A percentile compares a stretch with the other conserved stretches of the same genome.
These are phyloP conservation scores for Aspergillus eucalypticola DNA, from an alignment of 2,329 filamentous ascomycete species.

Conservation along the genomic window DNA sequence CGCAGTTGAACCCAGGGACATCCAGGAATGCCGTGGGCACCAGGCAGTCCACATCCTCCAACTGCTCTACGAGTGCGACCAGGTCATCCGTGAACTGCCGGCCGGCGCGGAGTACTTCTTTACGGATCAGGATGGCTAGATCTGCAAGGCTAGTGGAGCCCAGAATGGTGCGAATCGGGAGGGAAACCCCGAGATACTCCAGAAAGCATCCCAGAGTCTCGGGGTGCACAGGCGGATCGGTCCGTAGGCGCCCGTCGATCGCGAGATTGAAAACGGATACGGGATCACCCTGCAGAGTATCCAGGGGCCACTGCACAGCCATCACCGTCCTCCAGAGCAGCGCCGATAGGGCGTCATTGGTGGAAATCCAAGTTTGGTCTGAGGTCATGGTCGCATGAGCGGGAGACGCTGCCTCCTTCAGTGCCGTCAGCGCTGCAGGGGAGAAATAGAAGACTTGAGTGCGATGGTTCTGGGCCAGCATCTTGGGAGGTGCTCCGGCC, in stretches of 20 bases:
- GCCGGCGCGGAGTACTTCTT: constrained; percentile 32
- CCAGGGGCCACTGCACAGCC: constrained; percentile 31
- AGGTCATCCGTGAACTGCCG: constrained; percentile 34
- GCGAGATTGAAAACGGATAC: constrained; percentile 42
- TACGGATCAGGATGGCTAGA: constrained; percentile 38
- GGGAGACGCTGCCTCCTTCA: constrained; percentile 37
- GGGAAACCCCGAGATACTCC: constrained; percentile 35
- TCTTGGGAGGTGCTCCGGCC: constrained; percentile 33
- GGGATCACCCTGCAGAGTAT: constrained; percentile 33
- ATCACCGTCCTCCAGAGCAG: constrained; percentile 39
- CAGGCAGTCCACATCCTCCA: constrained; percentile 35
- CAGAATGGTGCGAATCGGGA: constrained; percentile 31
- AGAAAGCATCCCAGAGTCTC: constrained; percentile 44
- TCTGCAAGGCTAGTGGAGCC: constrained; percentile 32
- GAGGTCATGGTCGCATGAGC: constrained; percentile 27
- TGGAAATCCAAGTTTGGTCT: constrained; percentile 32
- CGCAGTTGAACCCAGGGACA: constrained; percentile 37
- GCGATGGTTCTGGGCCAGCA: constrained; percentile 32
- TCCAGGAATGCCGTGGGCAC: constrained; percentile 39
- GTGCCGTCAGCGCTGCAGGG: constrained; percentile 26
- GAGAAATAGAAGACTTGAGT: constrained; percentile 38
- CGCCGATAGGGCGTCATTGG: constrained; percentile 40
- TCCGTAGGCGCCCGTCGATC: constrained; percentile 40
- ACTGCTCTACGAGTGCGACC: constrained; percentile 31
- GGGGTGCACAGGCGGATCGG: constrained; percentile 37